phyloP scores from a whole-genome alignment of 371 early-diverging fungal genomes.

The Mortierella sp. region DNA sequence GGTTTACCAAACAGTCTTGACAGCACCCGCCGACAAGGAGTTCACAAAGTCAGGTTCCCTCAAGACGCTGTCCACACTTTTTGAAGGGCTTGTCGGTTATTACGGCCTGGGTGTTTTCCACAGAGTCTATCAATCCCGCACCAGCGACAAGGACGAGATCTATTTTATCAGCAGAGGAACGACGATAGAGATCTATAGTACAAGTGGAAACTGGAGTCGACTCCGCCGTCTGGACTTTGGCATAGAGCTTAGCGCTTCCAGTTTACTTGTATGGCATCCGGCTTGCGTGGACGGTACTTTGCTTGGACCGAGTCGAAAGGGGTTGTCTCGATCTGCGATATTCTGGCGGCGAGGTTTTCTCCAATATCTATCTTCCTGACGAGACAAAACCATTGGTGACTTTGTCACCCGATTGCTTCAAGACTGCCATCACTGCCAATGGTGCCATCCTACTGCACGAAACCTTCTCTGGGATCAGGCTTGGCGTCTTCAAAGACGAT shows the following conservation, averaged over 20 bases:
- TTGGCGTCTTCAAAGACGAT: constrained; percentile 15
- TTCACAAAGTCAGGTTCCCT: background rate
- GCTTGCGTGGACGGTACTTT: constrained; percentile 30
- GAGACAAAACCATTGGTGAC: background rate
- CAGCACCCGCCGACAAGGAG: constrained; percentile 10
- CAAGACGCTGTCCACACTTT: background rate
- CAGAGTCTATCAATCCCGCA: too few relatives aligned
- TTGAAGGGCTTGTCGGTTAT: constrained; percentile 12
- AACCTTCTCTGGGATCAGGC: constrained; percentile 25
- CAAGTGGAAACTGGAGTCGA: background rate
- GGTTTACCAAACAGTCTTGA: too few relatives aligned
- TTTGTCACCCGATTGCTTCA: constrained; percentile 20
- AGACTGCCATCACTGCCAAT: constrained; percentile 21
- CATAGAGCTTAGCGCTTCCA: constrained; percentile 7
- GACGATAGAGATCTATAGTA: constrained; percentile 13
- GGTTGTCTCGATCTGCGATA: constrained; percentile 33
- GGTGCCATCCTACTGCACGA: constrained; percentile 21
- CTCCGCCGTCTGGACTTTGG: background rate
- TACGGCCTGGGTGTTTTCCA: constrained; percentile 24
- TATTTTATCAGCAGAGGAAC: constrained; percentile 25
- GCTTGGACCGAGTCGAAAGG: constrained; percentile 31
- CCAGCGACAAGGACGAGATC: constrained; percentile 13
- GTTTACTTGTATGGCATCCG: constrained; percentile 10
- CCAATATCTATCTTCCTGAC: constrained; percentile 20
- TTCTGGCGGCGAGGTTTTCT: constrained; percentile 21